phyloP scores from a whole-genome alignment of 495 filamentous ascomycete genomes.

The Podospora sp. region DNA sequence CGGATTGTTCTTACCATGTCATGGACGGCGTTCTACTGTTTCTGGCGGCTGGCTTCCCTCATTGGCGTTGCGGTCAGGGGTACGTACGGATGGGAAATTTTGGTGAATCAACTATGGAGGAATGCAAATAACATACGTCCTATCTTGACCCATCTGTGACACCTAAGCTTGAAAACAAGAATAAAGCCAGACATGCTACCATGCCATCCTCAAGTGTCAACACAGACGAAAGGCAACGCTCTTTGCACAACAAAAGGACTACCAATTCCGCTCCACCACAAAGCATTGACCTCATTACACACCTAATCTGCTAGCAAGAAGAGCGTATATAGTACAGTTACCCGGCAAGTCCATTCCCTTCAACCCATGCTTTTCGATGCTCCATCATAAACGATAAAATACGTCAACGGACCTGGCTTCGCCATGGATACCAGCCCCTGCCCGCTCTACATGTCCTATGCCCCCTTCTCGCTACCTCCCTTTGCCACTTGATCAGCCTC shows the following conservation, averaged over 20 bases:
- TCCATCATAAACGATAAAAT: conserved; percentile 3
- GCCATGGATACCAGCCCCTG: not conserved
- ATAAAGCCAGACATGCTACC: no score
- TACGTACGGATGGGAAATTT: not conserved
- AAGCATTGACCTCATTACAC: not conserved
- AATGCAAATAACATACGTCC: no score
- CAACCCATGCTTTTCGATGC: not conserved
- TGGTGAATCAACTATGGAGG: no score
- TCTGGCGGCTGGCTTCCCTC: conserved; percentile 3
- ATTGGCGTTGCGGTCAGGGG: conserved; percentile 11
- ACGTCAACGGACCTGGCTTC: not conserved
- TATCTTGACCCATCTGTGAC: no score
- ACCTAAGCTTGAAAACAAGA: no score
- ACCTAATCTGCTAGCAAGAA: conserved; percentile 4
- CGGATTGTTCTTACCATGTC: not conserved
- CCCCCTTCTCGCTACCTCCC: not conserved
- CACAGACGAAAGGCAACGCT: no score
- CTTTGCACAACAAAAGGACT: not conserved
- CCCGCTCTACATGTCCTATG: not conserved
- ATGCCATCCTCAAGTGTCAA: no score
- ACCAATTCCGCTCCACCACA: not conserved
- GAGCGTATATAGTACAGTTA: conserved; percentile 8
- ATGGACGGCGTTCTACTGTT: not conserved
- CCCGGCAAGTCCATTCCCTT: conserved; percentile 5
- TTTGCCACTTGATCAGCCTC: not conserved